Conservation (phyloP, 176 grass and related monocot species). For the Alopecurus myosuroides region DNA sequence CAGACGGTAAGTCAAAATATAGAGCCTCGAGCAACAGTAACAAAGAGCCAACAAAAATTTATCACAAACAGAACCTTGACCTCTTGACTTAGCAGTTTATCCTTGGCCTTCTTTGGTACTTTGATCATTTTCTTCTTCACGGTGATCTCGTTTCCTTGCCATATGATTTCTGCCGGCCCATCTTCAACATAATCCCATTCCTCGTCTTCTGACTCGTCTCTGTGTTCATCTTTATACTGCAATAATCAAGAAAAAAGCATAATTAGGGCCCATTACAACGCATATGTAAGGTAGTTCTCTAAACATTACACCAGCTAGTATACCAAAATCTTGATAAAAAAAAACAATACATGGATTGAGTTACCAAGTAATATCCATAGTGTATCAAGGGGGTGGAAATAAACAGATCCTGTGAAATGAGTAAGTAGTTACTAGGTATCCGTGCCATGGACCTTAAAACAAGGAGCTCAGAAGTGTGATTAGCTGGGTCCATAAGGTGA, state of each 20-base stretch:
- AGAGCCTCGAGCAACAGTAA: not conserved
- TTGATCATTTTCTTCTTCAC: slow-evolving; percentile 96
- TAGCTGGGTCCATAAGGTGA: not conserved
- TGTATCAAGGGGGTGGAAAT: not conserved
- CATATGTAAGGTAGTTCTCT: not conserved
- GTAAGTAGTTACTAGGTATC: not conserved
- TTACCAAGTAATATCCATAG: not conserved
- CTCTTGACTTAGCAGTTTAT: slow-evolving; percentile 39
- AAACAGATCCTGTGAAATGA: not conserved
- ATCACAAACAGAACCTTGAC: slow-evolving; percentile 28
- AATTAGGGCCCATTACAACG: not conserved
- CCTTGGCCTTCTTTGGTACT: slow-evolving; percentile 56
- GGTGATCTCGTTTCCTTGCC: slow-evolving; percentile 93
- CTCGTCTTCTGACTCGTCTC: slow-evolving; percentile 34
- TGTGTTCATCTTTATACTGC: slow-evolving; percentile 46
- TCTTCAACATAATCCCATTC: slow-evolving; percentile 95
- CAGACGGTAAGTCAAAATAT: not conserved
- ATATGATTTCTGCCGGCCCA: slow-evolving; percentile 85
- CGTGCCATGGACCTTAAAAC: not conserved
- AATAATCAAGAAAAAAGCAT: slow-evolving; percentile 17
- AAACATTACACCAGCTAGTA: not conserved
- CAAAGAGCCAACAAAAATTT: not conserved
- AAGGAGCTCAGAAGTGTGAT: not conserved
- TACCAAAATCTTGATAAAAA: not conserved
- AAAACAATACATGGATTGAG: not conserved